Conservation (phyloP, 163 green algal genomes). For the Volvox carteri region DNA sequence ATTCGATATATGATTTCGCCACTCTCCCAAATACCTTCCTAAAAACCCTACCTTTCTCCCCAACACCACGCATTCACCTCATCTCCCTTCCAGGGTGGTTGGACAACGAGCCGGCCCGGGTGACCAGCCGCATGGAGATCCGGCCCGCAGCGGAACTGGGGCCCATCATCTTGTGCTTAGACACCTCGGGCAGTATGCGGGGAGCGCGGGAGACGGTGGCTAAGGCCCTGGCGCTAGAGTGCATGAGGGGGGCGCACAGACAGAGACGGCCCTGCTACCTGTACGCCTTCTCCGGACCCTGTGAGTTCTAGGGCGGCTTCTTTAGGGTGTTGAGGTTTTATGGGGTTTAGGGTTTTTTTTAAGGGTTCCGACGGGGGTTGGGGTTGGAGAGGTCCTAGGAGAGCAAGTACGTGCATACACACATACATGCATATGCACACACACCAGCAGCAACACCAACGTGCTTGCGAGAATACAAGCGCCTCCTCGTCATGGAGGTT, state of each 20-base stretch:
- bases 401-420: too few species aligned
- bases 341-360: too few species aligned
- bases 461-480: too few species aligned
- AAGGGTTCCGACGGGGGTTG: too few species aligned
- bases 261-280: conserved; percentile 89
- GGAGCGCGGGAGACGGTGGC: conserved; percentile 90
- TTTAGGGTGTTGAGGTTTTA: too few species aligned
- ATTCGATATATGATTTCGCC: too few species aligned
- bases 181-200: conserved; percentile 89
- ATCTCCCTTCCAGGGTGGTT: conserved; percentile 81
- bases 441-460: too few species aligned
- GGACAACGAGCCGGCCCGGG: conserved; percentile 82
- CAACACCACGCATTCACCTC: not conserved
- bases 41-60: not conserved
- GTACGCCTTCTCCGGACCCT: conserved; percentile 91
- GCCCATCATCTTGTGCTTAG: conserved; percentile 94
- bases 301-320: too few species aligned
- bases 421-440: too few species aligned
- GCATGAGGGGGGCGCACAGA: conserved; percentile 85
- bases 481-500: too few species aligned
- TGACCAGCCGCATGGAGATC: conserved; percentile 83
- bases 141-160: conserved; percentile 89
- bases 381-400: too few species aligned
- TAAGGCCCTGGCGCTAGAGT: conserved; percentile 94
- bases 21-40: not conserved